These are phyloP conservation scores for Dryas octopetala DNA, from an alignment of 306 rosid species.

Conservation along the genomic window DNA sequence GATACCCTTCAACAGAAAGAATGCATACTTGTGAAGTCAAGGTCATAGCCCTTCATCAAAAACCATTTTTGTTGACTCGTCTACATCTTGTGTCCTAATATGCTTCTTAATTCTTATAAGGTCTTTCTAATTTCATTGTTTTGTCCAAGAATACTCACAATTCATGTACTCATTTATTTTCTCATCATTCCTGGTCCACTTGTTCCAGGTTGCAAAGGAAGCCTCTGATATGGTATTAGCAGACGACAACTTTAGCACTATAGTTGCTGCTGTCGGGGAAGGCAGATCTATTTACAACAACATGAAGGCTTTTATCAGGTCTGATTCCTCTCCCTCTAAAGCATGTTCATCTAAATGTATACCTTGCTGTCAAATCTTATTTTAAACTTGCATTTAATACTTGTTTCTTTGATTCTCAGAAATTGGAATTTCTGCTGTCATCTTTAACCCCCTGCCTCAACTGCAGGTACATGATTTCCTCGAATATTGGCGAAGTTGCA, in stretches of 20 bases:
- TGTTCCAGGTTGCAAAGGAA: constrained; percentile 87
- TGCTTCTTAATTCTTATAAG: neutral
- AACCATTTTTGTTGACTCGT: neutral
- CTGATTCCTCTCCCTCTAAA: neutral
- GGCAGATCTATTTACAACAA: constrained; percentile 95
- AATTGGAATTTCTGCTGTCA: too few species aligned
- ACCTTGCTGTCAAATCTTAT: neutral
- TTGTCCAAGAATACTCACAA: neutral
- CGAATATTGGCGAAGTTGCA: constrained; percentile 87
- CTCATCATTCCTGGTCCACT: neutral
- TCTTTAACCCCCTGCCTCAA: neutral
- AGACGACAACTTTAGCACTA: constrained; percentile 89
- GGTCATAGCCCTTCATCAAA: neutral
- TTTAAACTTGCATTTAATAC: neutral
- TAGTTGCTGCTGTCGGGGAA: constrained; percentile 94
- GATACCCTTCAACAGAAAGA: too few species aligned
- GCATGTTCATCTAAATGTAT: neutral
- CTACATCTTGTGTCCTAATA: neutral
- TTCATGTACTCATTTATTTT: neutral
- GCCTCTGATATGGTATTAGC: constrained; percentile 98
- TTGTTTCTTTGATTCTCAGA: neutral
- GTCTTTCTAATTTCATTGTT: neutral
- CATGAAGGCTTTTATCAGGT: constrained; percentile 98
- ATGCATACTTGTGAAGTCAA: too few species aligned
- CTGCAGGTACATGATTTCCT: constrained; percentile 83